Base-by-base conservation (phyloP, 352 stramenopile genomes). In the Phytophthora palmivora region DNA sequence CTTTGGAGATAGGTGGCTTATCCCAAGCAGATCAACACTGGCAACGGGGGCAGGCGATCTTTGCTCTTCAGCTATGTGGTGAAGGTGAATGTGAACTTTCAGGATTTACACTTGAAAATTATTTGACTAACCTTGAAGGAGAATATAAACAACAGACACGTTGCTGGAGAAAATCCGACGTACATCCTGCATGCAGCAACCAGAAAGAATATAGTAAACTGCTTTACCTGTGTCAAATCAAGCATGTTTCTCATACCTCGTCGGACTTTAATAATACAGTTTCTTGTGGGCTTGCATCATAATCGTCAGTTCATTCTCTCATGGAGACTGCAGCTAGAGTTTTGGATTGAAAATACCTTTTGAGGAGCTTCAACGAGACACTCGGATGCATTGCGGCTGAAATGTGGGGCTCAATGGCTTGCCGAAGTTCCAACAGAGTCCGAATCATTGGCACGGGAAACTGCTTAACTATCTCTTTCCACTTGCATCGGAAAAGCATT, bases 401-500 rank as follows among this genome's bases (percentile, higher is more conserved):
- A 46, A 93, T 77, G 7, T 89, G 50, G 4, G 62, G 53, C 14
- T 72, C 53, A 24, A 89, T 65, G 7, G 77, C 55, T 48, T 75
- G 14, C 3, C 61, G 33, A 22, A 93, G 49, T 15, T 79, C 64
- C 8, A 49, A 10, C 14, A 79, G 44, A 5, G 62, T 79, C 3
- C 45, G 28, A 18, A 77, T 67, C 6, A 58, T 57, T 16, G 50
- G 63, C 4, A 75, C 70, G 2, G 58, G 53, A 37, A 93, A 88
- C 21, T 85, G 68, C 36, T 74, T 73, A 28, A 71, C 65, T 16
- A 63, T 64, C 32, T 76, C 71, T 12, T 72, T 73, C 72, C 73
- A 91, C 53, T 93, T 93, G 78, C 84, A 91, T 49, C 79, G 79
- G 43, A 91, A 82, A 24, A 74, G 56, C 34, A 89, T 58, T 53